phyloP scores from a whole-genome alignment of 2,329 filamentous ascomycete species.

The Penicillium sp. region DNA sequence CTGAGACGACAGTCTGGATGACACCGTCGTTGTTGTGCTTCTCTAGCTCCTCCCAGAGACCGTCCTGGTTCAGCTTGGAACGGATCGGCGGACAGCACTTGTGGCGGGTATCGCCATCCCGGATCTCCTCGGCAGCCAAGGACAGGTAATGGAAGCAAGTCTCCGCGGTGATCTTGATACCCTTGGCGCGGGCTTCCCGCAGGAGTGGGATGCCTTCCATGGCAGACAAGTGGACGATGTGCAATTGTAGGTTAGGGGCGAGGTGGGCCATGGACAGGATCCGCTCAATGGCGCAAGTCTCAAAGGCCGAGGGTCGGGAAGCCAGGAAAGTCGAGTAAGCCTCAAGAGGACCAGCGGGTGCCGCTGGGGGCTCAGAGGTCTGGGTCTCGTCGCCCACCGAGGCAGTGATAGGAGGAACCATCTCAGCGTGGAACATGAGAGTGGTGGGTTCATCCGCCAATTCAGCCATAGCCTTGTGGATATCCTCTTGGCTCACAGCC shows the following conservation, averaged over 20 bases:
- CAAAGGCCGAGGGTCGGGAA: conserved; percentile 84
- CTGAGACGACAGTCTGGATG: conserved; percentile 88
- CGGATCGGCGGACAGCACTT: conserved; percentile 96
- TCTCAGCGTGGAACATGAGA: conserved; percentile 98
- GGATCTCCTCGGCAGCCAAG: conserved; percentile 77
- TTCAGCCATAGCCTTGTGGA: conserved; percentile 75
- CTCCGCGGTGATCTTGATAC: conserved; percentile 87
- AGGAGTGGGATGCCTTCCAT: conserved; percentile 83
- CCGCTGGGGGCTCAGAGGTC: conserved; percentile 66
- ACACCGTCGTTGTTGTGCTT: conserved; percentile 67
- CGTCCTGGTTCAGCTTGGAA: conserved; percentile 76
- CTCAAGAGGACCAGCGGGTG: conserved; percentile 70
- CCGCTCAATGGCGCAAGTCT: conserved; percentile 85
- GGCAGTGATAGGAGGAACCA: conserved; percentile 83
- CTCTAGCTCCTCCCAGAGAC: conserved; percentile 79
- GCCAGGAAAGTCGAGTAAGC: conserved; percentile 88
- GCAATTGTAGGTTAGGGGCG: conserved; percentile 79
- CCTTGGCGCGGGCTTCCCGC: conserved; percentile 68
- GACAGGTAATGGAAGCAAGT: conserved; percentile 96
- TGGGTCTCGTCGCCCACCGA: conserved; percentile 79
- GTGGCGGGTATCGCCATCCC: conserved; percentile 83
- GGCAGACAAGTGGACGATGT: conserved; percentile 93
- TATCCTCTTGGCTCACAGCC: conserved; percentile 77
- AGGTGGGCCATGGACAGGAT: conserved; percentile 79
- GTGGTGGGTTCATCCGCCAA: conserved; percentile 82